Evolutionary conservation across 176 grass and related monocot genomes (phyloP), one percentile per base, ranked within the genome.

Genomic region (Eleusine indica): DNA sequence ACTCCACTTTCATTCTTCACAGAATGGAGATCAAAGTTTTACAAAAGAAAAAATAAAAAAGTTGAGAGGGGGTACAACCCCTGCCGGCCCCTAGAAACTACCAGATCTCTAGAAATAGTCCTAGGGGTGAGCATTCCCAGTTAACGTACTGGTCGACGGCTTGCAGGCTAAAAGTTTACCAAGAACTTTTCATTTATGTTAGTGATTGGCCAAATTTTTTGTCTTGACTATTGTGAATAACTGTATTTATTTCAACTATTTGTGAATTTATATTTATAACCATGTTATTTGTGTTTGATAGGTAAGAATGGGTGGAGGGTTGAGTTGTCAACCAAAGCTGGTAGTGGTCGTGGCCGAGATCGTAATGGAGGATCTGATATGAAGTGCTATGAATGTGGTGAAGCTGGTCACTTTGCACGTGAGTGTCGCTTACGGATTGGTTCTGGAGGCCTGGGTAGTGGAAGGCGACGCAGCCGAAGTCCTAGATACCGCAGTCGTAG

Each of bases 251-350:
- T 77, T 86, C 41, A 72, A 35, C 29, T 68, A 51, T 73, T 73
- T 37, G 12, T 90, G 69, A 53, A 64, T 79, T 66, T 57, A 7
- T 40, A 19, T 48, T 57, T 46, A 71, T 66, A 51, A 6, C 37
- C n/a, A 2, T 70, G 15, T 54, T 11, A 80, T 94, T 77, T 75
- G 53, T 39, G 43, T 4, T 78, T 68, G 32, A 78, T 72, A 97
- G 94, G 94, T 41, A 97, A 97, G 77, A 91, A 90, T 84, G 94
- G 94, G 71, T 97, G 94, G 94, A 94, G 91, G 73, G 94, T 94
- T 80, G 94, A 97, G 70, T 63, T 97, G 65, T 97, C 94, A 75
- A 92, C 88, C 29, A 94, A 94, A 78, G 71, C 84, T 61, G 86
- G 87, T 22, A 75, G 91, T 78, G 87, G 90, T 9, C 89, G 87